phyloP scores from a whole-genome alignment of 1,139 yeast genomes.

The Kurtzmaniella quercitrusa region DNA sequence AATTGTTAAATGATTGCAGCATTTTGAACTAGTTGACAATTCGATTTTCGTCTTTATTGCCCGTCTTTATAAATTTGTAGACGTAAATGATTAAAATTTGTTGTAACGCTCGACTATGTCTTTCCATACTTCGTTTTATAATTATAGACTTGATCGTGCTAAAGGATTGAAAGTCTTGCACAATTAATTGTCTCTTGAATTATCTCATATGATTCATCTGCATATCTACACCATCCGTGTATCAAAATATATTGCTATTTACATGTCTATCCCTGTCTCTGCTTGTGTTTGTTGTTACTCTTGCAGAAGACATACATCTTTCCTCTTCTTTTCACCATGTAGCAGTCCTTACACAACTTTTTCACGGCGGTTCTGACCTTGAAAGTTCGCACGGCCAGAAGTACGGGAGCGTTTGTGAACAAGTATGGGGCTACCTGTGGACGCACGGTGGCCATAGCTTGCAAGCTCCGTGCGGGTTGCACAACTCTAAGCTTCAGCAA shows the following conservation, averaged over 20 bases:
- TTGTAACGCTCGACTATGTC: background rate
- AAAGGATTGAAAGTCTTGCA: no score
- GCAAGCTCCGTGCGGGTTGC: constrained; percentile 4
- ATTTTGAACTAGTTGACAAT: no score
- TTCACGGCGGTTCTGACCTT: constrained; percentile 74
- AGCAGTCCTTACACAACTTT: constrained; percentile 89
- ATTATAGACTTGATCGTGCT: background rate
- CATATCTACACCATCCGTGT: background rate
- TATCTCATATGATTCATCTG: no score
- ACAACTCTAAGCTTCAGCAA: constrained; percentile 3
- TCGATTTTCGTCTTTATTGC: no score
- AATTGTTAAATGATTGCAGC: no score
- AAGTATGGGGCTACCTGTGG: background rate
- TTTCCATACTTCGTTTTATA: background rate
- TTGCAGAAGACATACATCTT: constrained; percentile 91
- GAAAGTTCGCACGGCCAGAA: constrained; percentile 22
- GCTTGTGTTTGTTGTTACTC: constrained; percentile 90
- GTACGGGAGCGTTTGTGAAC: background rate
- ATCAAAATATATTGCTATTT: constrained; percentile 2
- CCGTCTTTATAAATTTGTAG: no score
- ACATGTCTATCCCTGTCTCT: constrained; percentile 72
- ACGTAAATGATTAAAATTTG: no score
- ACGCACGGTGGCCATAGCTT: background rate
- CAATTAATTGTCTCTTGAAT: no score
- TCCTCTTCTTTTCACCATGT: constrained; percentile 91